Conservation (phyloP, 371 early-diverging fungal genomes). For the Chytridiales sp. region DNA sequence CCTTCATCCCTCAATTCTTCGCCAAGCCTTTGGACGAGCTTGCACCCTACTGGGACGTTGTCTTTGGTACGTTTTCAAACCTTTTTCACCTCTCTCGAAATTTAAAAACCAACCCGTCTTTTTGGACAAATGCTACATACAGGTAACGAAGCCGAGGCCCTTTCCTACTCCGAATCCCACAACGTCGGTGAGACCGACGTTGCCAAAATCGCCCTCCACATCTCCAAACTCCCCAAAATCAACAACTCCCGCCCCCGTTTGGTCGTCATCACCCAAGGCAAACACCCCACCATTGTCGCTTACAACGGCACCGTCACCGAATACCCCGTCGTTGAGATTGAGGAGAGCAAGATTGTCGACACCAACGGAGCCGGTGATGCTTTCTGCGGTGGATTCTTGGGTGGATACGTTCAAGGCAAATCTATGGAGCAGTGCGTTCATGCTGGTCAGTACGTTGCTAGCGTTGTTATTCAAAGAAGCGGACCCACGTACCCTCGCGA, state of each 20-base stretch:
- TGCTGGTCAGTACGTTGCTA: slow-evolving; percentile 91
- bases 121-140: too few species aligned
- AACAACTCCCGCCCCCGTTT: slow-evolving; percentile 71
- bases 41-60: slow-evolving; percentile 80
- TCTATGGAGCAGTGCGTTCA: slow-evolving; percentile 65
- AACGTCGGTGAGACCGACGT: slow-evolving; percentile 56
- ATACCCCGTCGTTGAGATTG: slow-evolving; percentile 73
- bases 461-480: slow-evolving; percentile 80
- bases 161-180: slow-evolving; percentile 73
- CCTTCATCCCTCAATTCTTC: slow-evolving; percentile 93
- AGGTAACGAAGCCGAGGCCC: slow-evolving; percentile 90
- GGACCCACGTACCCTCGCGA: slow-evolving; percentile 75
- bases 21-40: slow-evolving; percentile 73
- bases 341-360: slow-evolving; percentile 77
- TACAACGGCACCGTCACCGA: slow-evolving; percentile 53
- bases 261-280: slow-evolving; percentile 92
- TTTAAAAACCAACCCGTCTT: not conserved
- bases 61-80: slow-evolving; percentile 69
- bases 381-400: slow-evolving; percentile 92
- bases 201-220: slow-evolving; percentile 75
- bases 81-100: not conserved
- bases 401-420: slow-evolving; percentile 74
- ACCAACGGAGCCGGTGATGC: slow-evolving; percentile 98
- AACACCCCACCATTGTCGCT: slow-evolving; percentile 75
- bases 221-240: slow-evolving; percentile 82